These are phyloP conservation scores for Podaxis sp. DNA, from an alignment of 768 basidiomycete genomes.

Conservation along the genomic window DNA sequence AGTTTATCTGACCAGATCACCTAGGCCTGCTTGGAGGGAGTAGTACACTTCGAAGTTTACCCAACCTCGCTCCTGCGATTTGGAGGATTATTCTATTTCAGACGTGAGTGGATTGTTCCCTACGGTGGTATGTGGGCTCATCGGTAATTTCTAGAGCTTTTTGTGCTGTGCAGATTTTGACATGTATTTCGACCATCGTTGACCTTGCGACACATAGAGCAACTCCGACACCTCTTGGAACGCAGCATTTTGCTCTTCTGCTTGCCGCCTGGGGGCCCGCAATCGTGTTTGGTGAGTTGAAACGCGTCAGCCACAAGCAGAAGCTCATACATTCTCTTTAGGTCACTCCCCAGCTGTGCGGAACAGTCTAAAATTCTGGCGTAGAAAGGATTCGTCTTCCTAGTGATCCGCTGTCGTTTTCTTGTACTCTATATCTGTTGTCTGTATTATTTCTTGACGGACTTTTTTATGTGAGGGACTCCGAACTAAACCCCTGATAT, in stretches of 20 bases:
- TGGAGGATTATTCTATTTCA: conserved; percentile 59
- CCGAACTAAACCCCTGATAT: neutral
- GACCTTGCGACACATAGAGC: conserved; percentile 41
- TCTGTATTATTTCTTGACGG: neutral
- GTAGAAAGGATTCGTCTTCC: neutral
- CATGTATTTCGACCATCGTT: conserved; percentile 49
- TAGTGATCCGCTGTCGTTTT: neutral
- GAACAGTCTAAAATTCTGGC: conserved; percentile 39
- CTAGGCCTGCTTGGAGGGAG: conserved; percentile 20
- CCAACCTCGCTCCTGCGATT: conserved; percentile 41
- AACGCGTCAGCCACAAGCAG: neutral
- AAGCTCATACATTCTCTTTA: conserved; percentile 14
- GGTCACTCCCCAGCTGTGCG: conserved; percentile 38
- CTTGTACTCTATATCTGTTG: neutral
- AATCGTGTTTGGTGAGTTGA: conserved; percentile 49
- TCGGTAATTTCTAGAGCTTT: conserved; percentile 33
- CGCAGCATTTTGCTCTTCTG: conserved; percentile 63
- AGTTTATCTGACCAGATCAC: neutral
- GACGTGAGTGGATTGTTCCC: conserved; percentile 34
- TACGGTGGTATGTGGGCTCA: neutral
- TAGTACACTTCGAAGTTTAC: conserved; percentile 24
- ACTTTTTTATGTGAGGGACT: neutral
- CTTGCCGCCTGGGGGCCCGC: conserved; percentile 60
- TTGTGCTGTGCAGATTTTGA: conserved; percentile 45
- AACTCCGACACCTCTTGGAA: conserved; percentile 55